Evolutionary conservation across 192 early-diverging fungal genomes (phyloP).

Genomic region (Dimargaris xerosporica): DNA sequence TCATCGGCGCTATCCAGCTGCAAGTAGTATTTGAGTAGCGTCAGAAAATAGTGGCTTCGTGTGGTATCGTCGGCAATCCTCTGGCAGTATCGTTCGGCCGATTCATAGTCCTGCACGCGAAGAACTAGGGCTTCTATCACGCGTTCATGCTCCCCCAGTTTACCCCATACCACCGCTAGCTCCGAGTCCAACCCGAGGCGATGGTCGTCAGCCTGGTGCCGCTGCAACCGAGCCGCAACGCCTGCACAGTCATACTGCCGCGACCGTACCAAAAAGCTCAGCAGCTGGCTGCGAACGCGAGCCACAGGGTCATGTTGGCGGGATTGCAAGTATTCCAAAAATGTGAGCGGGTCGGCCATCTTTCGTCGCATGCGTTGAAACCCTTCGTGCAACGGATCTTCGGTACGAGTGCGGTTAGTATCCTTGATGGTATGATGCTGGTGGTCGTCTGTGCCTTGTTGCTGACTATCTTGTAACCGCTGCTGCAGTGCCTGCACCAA

Average conservation of each 20-base stretch:
- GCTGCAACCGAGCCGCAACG: background rate
- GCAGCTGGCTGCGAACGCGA: background rate
- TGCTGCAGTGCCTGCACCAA: background rate
- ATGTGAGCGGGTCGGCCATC: background rate
- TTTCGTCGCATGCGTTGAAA: too few species aligned
- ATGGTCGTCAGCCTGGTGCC: background rate
- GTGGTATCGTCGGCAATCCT: background rate
- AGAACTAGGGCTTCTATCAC: background rate
- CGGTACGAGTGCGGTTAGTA: too few species aligned
- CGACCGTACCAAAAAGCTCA: background rate
- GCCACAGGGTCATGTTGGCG: background rate
- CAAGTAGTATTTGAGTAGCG: slow-evolving; percentile 1
- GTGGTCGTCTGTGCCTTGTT: too few species aligned
- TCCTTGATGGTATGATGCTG: too few species aligned
- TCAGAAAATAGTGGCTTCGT: background rate
- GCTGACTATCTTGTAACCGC: background rate
- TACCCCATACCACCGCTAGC: background rate
- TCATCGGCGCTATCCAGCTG: background rate
- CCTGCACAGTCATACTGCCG: background rate
- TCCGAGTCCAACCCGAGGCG: background rate
- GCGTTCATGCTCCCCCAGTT: background rate
- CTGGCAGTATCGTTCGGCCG: slow-evolving; percentile 2
- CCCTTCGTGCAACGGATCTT: background rate
- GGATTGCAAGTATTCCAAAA: background rate
- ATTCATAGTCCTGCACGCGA: background rate